Evolutionary conservation across 768 basidiomycete species (phyloP), one percentile per base, ranked within the genome.

Genomic region (Podaxis carcinomalis): DNA sequence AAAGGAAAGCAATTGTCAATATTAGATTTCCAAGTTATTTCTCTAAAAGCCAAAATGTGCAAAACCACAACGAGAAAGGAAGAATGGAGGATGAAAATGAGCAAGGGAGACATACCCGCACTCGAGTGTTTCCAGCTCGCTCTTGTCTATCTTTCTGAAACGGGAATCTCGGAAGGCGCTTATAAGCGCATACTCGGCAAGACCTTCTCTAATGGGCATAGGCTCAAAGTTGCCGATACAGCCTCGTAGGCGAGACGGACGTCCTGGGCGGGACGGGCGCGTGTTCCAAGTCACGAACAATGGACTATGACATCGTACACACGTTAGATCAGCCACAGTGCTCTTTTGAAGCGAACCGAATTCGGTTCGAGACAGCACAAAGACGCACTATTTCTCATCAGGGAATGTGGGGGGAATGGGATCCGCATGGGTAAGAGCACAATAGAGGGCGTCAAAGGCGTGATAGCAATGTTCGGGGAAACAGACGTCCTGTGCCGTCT

Each of bases 201-300:
- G 72, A 14, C 93, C 94, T 28, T 89, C 81, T 59, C 78, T 82
- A 28, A 98, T 77, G 10, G 86, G 74, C 72, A 88, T 80, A 10
- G 92, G 80, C 36, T 88, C 85, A 68, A 99, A 99, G 73, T 84
- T 94, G 68, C 96, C 96, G 67, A 99, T 98, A 75, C 96, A 99
- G 51, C 96, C 96, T 56, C 96, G 78, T 63, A 99, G 78, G 61
- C 83, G 80, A 49, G 85, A 79, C 21, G 82, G 71, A 61, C 84
- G 82, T 35, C 85, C 86, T 19, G 84, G 76, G 59, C 83, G 85
- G 60, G 79, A 80, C 35, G 83, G 79, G 62, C 82, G 83, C 49
- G 84, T 88, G 74, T 93, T 95, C 95, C 95, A 99, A 5, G 96
- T 98, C 35, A 98, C 93, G 73, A 99, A 99, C 58, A 99, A 79